These are phyloP conservation scores for Smallanthus sonchifolius DNA, from an alignment of 129 eudicot genomes.

Conservation along the genomic window DNA sequence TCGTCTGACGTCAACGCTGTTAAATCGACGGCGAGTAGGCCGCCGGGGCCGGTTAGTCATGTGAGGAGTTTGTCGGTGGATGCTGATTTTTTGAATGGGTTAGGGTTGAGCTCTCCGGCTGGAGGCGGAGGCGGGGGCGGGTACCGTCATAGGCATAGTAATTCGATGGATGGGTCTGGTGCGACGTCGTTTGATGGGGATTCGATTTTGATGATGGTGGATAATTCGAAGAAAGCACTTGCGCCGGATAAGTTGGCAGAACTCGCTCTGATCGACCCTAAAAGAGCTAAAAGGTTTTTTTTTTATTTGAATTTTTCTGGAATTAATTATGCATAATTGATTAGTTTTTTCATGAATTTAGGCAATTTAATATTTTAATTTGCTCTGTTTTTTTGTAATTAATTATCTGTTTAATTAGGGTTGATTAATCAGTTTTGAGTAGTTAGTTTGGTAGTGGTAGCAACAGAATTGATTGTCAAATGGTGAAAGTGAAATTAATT, in stretches of 20 bases:
- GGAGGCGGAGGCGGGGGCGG: conserved; percentile 21
- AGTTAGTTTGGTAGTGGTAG: not conserved
- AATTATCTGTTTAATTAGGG: not conserved
- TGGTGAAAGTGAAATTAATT: not conserved
- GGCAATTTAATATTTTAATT: not conserved
- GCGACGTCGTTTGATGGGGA: conserved; percentile 58
- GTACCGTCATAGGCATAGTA: conserved; percentile 50
- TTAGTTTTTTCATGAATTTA: not conserved
- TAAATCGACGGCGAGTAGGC: conserved; percentile 22
- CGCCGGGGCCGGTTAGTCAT: conserved; percentile 32
- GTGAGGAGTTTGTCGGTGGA: conserved; percentile 79
- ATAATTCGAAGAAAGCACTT: conserved; percentile 62
- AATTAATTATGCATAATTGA: not conserved
- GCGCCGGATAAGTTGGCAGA: conserved; percentile 77
- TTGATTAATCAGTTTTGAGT: not conserved
- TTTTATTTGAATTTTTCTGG: not conserved
- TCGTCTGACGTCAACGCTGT: conserved; percentile 41
- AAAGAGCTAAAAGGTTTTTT: conserved; percentile 80
- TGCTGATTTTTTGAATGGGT: conserved; percentile 78
- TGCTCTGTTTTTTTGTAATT: not conserved
- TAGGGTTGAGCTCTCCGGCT: conserved; percentile 35
- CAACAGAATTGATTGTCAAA: not conserved
- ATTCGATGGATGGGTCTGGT: conserved; percentile 63
- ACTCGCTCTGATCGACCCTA: conserved; percentile 80
- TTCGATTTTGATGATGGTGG: conserved; percentile 32